Evolutionary conservation across 2,329 filamentous ascomycete genomes (phyloP), one percentile per base, ranked within the genome.

Genomic region (Aspergillus sp.): DNA sequence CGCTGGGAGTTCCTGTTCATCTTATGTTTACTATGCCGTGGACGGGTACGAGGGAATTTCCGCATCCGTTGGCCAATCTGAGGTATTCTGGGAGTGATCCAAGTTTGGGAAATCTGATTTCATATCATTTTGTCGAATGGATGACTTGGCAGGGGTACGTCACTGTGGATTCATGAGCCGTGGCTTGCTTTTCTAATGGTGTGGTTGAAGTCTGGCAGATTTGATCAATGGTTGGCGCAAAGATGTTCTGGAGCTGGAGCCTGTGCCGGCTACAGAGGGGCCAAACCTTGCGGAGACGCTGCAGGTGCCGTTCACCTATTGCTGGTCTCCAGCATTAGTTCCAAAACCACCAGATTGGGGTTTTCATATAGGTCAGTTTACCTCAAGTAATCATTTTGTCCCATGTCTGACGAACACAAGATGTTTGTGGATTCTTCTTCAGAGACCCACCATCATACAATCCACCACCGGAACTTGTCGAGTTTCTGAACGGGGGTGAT

Each of bases 11-110:
- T 7, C 76, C 76, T 2, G 53, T 79, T 4, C 75, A 79, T 52
- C 64, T 79, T 52, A 72, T 79, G 53, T 75, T 76, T 51, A 79
- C 68, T 7, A 79, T 79, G 75, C 76, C 76, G 3, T 79, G 72
- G 70, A 70, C 59, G 20, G 61, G 58, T 5, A 77, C 75, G 1
- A 59, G 52, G 30, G 66, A 62, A 1, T 76, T 76, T 52, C 69
- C 74, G 0, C 75, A 78, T 59, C 76, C 76, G 0, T 55, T 79
- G 44, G 74, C 75, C 0, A 78, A 77, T 55, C 49, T 79, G 23
- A 61, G 65, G 23, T 60, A 60, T 33, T 56, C 61, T 0, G 59
- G 64, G 5, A 63, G 56, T 5, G 69, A 72, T 43, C 54, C 56
- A 1, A 54, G 54, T 1, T 55, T 64, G 3, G 64, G 64, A 0